These are phyloP conservation scores for Psilocybe subaeruginosa DNA, from an alignment of 768 basidiomycete species.

Conservation along the genomic window DNA sequence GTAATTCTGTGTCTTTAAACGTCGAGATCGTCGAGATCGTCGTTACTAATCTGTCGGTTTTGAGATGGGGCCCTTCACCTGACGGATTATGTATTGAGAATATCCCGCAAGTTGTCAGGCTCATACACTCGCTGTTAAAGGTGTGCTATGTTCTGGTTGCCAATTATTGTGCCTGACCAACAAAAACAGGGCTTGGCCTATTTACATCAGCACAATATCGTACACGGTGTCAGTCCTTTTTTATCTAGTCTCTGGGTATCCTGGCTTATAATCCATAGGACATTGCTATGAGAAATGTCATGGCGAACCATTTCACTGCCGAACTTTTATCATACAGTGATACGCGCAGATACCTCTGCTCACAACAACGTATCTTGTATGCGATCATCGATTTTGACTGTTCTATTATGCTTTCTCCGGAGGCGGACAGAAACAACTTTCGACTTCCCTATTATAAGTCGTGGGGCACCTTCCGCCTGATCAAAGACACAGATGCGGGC, in stretches of 20 bases:
- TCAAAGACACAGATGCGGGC: slow-evolving; percentile 17
- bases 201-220: slow-evolving; percentile 23
- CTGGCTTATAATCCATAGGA: slow-evolving; percentile 1
- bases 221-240: slow-evolving; percentile 16
- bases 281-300: slow-evolving; percentile 16
- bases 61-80: slow-evolving; percentile 17
- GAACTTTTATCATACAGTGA: neutral
- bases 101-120: slow-evolving; percentile 10
- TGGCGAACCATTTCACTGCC: slow-evolving; percentile 18
- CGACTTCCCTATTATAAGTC: slow-evolving; percentile 19
- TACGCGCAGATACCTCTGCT: slow-evolving; percentile 7
- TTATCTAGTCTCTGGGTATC: neutral
- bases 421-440: neutral
- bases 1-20: neutral
- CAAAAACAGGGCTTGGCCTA: slow-evolving; percentile 16
- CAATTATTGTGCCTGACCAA: neutral
- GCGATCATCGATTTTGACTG: neutral
- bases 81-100: neutral
- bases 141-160: neutral
- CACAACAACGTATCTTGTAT: slow-evolving; percentile 9
- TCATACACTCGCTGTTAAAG: slow-evolving; percentile 19
- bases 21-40: neutral
- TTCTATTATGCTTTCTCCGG: neutral
- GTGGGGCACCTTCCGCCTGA: slow-evolving; percentile 21
- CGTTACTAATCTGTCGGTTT: neutral